A percentile compares a stretch with the other conserved stretches of the same genome.
These are phyloP conservation scores for Sclerotinia minor DNA, from an alignment of 2,329 filamentous ascomycete genomes.

Conservation along the genomic window DNA sequence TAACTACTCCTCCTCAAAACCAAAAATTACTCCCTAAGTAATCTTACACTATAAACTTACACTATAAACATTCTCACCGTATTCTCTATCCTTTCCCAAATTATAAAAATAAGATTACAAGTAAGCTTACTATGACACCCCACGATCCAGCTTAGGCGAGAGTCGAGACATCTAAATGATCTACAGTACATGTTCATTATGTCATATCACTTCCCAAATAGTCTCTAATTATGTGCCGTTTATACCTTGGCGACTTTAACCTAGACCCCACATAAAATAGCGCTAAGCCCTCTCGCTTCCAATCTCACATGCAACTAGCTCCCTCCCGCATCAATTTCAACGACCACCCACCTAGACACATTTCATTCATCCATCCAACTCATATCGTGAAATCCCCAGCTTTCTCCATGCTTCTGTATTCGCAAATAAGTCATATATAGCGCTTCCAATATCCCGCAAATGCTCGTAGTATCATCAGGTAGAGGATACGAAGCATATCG, in stretches of 20 bases:
- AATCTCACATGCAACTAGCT: background rate
- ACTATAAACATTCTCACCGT: too few species aligned
- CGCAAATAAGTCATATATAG: background rate
- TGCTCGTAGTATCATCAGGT: slow-evolving; percentile 54
- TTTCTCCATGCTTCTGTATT: too few species aligned
- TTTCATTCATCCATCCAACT: background rate
- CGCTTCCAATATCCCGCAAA: slow-evolving; percentile 32
- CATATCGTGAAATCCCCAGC: too few species aligned
- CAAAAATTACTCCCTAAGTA: too few species aligned
- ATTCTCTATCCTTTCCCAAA: background rate
- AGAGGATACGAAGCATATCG: slow-evolving; percentile 53
- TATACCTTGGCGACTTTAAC: background rate
- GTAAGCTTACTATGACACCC: slow-evolving; percentile 1
- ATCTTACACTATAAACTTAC: background rate
- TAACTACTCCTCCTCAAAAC: too few species aligned
- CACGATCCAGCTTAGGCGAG: background rate
- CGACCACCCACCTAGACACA: background rate
- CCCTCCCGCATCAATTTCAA: too few species aligned
- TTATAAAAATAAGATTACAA: background rate
- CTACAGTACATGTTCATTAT: background rate
- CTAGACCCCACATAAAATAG: background rate
- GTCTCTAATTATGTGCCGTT: background rate
- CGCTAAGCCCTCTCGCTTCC: slow-evolving; percentile 6
- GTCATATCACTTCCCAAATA: slow-evolving; percentile 8
- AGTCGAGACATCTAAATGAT: background rate